Conservation (phyloP, 257 asterid species). For the Mentha longifolia region DNA sequence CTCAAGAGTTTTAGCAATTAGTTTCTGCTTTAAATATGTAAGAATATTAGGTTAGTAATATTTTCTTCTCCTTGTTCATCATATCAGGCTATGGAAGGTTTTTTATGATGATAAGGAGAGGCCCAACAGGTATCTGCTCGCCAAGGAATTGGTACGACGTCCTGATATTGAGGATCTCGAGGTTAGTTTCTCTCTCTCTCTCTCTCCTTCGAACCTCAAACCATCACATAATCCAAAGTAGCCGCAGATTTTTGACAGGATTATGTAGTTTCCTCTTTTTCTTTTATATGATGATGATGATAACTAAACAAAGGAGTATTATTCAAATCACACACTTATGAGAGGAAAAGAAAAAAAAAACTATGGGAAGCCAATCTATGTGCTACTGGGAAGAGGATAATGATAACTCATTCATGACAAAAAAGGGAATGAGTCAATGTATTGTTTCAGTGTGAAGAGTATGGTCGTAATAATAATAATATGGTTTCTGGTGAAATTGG, state of each 20-base stretch:
- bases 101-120: conserved; percentile 89
- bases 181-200: conserved; percentile 53
- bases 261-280: too few relatives aligned
- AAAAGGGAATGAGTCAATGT: background rate
- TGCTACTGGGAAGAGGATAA: background rate
- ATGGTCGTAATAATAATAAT: background rate
- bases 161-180: conserved; percentile 91
- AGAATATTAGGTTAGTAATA: too few relatives aligned
- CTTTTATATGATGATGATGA: too few relatives aligned
- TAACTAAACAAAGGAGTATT: too few relatives aligned
- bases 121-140: conserved; percentile 85
- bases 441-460: background rate
- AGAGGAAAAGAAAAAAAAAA: background rate
- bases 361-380: background rate
- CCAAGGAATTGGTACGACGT: conserved; percentile 75
- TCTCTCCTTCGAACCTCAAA: too few relatives aligned
- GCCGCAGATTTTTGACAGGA: too few relatives aligned
- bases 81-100: conserved; percentile 90
- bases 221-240: too few relatives aligned
- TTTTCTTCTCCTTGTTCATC: too few relatives aligned
- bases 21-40: too few relatives aligned
- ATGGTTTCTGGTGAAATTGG: background rate
- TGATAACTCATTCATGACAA: background rate
- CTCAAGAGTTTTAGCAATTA: too few relatives aligned
- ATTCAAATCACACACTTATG: too few relatives aligned